phyloP scores from a whole-genome alignment of 306 rosid genomes.

The Adenanthera pavonina region DNA sequence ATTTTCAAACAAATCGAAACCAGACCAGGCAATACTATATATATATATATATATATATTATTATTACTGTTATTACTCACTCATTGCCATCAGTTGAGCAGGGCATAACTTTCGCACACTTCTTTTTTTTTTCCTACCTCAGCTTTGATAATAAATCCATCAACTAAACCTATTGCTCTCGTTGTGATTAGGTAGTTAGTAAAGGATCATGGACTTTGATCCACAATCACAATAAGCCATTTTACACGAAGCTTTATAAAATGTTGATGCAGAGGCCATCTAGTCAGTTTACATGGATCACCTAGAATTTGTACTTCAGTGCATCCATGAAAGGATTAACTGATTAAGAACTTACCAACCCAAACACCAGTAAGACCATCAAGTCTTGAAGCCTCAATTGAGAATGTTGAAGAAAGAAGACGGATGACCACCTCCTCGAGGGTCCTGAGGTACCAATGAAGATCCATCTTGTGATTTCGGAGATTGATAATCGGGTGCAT shows the following conservation, averaged over 20 bases:
- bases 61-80: too few species aligned
- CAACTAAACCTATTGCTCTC: not conserved
- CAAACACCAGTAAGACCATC: conserved; percentile 93
- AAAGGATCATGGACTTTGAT: not conserved
- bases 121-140: not conserved
- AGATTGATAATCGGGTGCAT: conserved; percentile 90
- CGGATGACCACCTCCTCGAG: conserved; percentile 86
- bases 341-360: conserved; percentile 63
- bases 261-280: conserved; percentile 16
- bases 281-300: not conserved
- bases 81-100: not conserved
- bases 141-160: not conserved
- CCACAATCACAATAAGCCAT: not conserved
- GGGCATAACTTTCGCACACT: not conserved
- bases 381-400: conserved; percentile 69
- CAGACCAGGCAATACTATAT: not conserved
- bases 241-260: not conserved
- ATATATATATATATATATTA: too few species aligned
- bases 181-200: not conserved
- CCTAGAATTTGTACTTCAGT: not conserved
- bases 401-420: conserved; percentile 70
- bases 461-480: conserved; percentile 81
- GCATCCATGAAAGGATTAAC: not conserved
- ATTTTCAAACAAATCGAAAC: conserved; percentile 9
- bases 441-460: conserved; percentile 88